Conservation (phyloP, 495 filamentous ascomycete species). For the Podospora comata region DNA sequence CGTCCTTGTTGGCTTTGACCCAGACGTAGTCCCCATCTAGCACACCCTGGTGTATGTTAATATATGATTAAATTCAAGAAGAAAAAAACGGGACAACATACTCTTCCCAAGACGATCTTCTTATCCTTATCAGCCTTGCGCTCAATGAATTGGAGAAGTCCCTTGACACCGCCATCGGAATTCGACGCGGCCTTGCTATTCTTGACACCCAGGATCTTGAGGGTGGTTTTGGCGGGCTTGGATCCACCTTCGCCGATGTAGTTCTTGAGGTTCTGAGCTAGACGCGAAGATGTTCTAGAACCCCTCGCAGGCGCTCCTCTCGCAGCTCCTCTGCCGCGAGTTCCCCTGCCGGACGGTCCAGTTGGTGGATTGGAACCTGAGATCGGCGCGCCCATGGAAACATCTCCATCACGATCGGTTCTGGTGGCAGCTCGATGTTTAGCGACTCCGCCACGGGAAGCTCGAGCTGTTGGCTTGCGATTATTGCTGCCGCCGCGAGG, state of each 20-base stretch:
- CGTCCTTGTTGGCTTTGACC: slow-evolving; percentile 61
- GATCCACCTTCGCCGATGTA: slow-evolving; percentile 16
- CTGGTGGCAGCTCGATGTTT: slow-evolving; percentile 57
- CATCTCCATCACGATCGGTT: slow-evolving; percentile 76
- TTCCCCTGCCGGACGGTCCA: slow-evolving; percentile 27
- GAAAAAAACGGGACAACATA: slow-evolving; percentile 51
- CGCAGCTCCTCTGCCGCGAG: slow-evolving; percentile 19
- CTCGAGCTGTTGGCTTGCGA: not conserved
- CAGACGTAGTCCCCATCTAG: slow-evolving; percentile 66
- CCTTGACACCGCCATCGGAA: slow-evolving; percentile 66
- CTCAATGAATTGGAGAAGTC: slow-evolving; percentile 76
- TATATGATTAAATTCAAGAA: slow-evolving; percentile 43
- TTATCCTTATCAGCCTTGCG: slow-evolving; percentile 63
- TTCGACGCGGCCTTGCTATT: slow-evolving; percentile 70
- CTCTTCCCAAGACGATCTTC: slow-evolving; percentile 73
- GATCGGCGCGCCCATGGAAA: slow-evolving; percentile 65
- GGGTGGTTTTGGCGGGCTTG: slow-evolving; percentile 33
- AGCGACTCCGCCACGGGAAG: slow-evolving; percentile 54
- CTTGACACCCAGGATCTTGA: slow-evolving; percentile 68
- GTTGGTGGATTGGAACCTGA: slow-evolving; percentile 31
- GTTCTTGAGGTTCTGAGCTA: slow-evolving; percentile 27
- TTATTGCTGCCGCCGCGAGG: slow-evolving; percentile 24
- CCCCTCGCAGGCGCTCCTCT: slow-evolving; percentile 14
- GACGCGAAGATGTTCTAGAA: slow-evolving; percentile 21
- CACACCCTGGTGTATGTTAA: slow-evolving; percentile 72